These are phyloP conservation scores for button mushroom (Agaricus bisporus) DNA, from an alignment of 768 basidiomycete species.

Conservation along the genomic window DNA sequence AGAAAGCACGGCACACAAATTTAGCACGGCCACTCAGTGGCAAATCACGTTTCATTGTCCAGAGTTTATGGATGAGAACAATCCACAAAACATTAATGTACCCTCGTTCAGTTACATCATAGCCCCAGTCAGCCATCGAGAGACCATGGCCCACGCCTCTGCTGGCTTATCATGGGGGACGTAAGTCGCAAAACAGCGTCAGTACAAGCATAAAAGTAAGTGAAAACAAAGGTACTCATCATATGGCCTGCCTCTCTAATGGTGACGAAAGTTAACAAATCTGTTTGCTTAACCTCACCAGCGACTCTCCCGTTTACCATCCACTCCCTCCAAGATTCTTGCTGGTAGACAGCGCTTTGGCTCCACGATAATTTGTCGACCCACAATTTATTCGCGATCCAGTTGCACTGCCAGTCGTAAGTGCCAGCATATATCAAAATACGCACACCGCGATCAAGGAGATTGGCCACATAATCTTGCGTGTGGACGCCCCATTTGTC, in stretches of 20 bases:
- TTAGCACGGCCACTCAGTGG: too few species aligned
- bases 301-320: conserved; percentile 44
- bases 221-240: conserved; percentile 32
- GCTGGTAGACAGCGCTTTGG: conserved; percentile 43
- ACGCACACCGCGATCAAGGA: conserved; percentile 73
- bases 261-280: conserved; percentile 35
- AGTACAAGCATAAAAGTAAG: background rate
- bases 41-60: conserved; percentile 3
- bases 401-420: conserved; percentile 79
- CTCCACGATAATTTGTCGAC: conserved; percentile 70
- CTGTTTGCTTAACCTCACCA: conserved; percentile 47
- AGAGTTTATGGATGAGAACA: conserved; percentile 8
- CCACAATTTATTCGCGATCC: conserved; percentile 75
- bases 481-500: conserved; percentile 57
- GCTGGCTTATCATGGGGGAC: conserved; percentile 67
- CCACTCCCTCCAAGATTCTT: conserved; percentile 42
- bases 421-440: conserved; percentile 72
- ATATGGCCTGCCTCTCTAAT: conserved; percentile 48
- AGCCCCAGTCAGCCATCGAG: conserved; percentile 49
- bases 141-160: conserved; percentile 57
- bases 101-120: conserved; percentile 24
- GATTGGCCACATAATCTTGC: conserved; percentile 57
- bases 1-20: background rate
- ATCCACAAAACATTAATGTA: background rate
- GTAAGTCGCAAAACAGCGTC: conserved; percentile 26